Evolutionary conservation across 345 rosid species (phyloP).

Genomic region (Ceriops decandra): DNA sequence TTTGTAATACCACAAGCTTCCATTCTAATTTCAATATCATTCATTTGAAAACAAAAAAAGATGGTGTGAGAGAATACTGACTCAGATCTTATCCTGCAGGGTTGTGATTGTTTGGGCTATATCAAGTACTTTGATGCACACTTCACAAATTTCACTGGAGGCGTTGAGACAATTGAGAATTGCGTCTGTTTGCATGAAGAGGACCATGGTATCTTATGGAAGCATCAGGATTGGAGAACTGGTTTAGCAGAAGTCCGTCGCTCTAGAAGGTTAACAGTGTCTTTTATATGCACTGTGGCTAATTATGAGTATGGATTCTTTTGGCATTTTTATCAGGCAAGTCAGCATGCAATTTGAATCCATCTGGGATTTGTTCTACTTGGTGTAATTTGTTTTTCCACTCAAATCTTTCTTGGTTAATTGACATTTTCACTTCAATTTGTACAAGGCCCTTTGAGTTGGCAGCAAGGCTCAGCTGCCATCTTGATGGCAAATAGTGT

Average conservation of each 20-base stretch:
- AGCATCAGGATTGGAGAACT: constrained; percentile 99
- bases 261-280: constrained; percentile 82
- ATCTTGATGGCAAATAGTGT: constrained; percentile 12
- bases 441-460: constrained; percentile 10
- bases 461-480: constrained; percentile 11
- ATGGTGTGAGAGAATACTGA: background rate
- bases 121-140: constrained; percentile 93
- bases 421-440: constrained; percentile 6
- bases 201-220: constrained; percentile 91
- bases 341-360: constrained; percentile 11
- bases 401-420: background rate
- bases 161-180: constrained; percentile 86
- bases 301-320: constrained; percentile 91
- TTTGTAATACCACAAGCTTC: background rate
- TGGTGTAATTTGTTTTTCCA: constrained; percentile 2
- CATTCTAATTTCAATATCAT: background rate
- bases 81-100: constrained; percentile 34
- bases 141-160: constrained; percentile 84
- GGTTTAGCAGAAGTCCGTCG: constrained; percentile 94
- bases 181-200: constrained; percentile 95
- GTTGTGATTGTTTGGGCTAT: constrained; percentile 87
- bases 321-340: constrained; percentile 95
- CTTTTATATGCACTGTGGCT: constrained; percentile 85
- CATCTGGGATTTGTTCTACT: constrained; percentile 9
- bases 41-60: background rate